These are phyloP conservation scores for Geranomyces variabilis DNA, from an alignment of 192 early-diverging fungal genomes.

Conservation along the genomic window DNA sequence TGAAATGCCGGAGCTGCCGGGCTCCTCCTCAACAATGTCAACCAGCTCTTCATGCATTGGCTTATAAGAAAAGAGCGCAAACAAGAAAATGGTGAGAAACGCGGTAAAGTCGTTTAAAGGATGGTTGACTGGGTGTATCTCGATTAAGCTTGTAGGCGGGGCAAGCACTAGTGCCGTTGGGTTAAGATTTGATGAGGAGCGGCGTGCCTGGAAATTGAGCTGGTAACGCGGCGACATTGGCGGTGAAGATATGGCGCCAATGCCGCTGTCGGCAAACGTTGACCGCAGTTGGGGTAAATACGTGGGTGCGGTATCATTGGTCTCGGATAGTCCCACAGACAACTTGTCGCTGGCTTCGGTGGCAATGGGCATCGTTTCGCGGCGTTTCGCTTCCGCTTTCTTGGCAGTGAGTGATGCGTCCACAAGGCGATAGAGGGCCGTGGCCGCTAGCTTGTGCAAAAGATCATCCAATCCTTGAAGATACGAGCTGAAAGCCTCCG, in stretches of 20 bases:
- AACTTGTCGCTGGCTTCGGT: no score
- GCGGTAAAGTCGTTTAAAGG: slow-evolving; percentile 32
- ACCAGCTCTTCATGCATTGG: slow-evolving; percentile 16
- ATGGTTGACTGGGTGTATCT: slow-evolving; percentile 26
- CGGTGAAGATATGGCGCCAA: neutral
- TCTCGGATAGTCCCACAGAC: no score
- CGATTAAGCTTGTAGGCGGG: neutral
- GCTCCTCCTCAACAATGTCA: slow-evolving; percentile 5
- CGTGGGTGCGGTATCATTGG: neutral
- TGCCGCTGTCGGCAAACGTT: no score
- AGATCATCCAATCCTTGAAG: slow-evolving; percentile 32
- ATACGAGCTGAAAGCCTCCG: slow-evolving; percentile 24
- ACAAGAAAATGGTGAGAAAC: slow-evolving; percentile 34
- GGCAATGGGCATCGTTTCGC: no score
- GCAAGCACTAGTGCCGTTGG: no score
- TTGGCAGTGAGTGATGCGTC: slow-evolving; percentile 1
- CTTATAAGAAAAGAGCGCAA: slow-evolving; percentile 27
- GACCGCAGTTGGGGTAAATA: no score
- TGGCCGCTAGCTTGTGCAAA: slow-evolving; percentile 26
- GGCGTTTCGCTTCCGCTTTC: neutral
- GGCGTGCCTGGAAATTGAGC: neutral
- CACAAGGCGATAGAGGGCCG: slow-evolving; percentile 25
- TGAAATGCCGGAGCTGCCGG: no score
- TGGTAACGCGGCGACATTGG: slow-evolving; percentile 1
- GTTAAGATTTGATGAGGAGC: neutral